Evolutionary conservation across 2,329 filamentous ascomycete species (phyloP).

Genomic region (Alternaria ethzedia): DNA sequence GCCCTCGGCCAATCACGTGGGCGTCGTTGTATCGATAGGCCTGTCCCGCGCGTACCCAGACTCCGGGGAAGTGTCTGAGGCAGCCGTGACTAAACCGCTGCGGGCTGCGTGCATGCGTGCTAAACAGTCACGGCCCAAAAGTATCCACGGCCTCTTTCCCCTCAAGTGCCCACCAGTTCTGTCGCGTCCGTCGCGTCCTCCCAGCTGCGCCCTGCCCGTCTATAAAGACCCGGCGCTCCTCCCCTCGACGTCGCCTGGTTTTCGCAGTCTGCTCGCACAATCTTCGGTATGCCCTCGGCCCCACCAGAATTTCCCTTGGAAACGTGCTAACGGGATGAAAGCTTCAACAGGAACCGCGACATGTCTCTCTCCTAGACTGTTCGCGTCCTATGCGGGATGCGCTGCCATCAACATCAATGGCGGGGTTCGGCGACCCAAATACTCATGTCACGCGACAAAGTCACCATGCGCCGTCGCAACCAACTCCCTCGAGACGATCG

Average conservation of each 20-base stretch:
- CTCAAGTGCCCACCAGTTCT: conserved; percentile 22
- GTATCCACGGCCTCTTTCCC: conserved; percentile 33
- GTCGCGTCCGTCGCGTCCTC: conserved; percentile 16
- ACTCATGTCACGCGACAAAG: conserved; percentile 24
- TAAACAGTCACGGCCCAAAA: conserved; percentile 35
- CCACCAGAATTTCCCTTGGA: conserved; percentile 20
- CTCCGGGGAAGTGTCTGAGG: conserved; percentile 26
- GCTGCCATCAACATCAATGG: conserved; percentile 43
- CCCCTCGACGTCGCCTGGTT: conserved; percentile 16
- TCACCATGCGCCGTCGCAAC: conserved; percentile 22
- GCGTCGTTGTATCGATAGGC: background rate
- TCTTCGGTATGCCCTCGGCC: conserved; percentile 41
- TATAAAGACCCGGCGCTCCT: conserved; percentile 23
- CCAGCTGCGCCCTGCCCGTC: conserved; percentile 17
- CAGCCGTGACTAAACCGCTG: conserved; percentile 19
- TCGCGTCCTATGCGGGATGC: conserved; percentile 43
- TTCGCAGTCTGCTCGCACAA: conserved; percentile 26
- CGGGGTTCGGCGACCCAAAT: conserved; percentile 38
- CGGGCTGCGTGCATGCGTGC: conserved; percentile 20
- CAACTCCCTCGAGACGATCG: conserved; percentile 33
- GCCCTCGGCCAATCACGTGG: conserved; percentile 22
- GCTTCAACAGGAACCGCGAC: conserved; percentile 26
- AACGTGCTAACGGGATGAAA: conserved; percentile 31
- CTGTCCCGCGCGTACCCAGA: conserved; percentile 25
- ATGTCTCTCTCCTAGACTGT: conserved; percentile 40